Evolutionary conservation across 805 yeast genomes (phyloP).

Genomic region (Wickerhamiella allomyrinae): DNA sequence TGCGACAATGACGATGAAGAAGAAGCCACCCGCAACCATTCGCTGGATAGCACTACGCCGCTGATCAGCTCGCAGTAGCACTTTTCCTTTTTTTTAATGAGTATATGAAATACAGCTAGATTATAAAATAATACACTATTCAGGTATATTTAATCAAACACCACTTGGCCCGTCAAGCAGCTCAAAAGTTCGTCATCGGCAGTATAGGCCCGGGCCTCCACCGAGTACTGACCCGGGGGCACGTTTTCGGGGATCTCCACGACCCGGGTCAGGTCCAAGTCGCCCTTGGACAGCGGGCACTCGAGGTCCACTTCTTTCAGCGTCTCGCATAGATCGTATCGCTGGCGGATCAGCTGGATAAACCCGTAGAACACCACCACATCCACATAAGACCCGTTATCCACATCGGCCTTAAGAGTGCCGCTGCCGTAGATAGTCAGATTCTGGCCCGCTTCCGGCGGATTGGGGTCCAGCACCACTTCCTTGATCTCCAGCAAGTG

Average conservation of each 20-base stretch:
- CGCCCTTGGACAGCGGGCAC: slow-evolving; percentile 71
- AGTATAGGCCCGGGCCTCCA: slow-evolving; percentile 81
- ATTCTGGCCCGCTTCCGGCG: slow-evolving; percentile 76
- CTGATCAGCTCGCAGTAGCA: not conserved
- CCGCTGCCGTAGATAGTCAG: slow-evolving; percentile 72
- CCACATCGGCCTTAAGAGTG: slow-evolving; percentile 36
- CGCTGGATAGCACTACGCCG: slow-evolving; percentile 7
- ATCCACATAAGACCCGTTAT: slow-evolving; percentile 86
- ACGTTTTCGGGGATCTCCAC: slow-evolving; percentile 83
- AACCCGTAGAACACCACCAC: slow-evolving; percentile 88
- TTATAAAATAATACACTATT: not conserved
- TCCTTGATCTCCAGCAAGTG: slow-evolving; percentile 52
- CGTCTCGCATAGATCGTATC: slow-evolving; percentile 87
- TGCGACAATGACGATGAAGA: not conserved
- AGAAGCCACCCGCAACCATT: not conserved
- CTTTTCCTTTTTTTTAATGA: not conserved
- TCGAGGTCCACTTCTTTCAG: slow-evolving; percentile 66
- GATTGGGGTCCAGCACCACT: slow-evolving; percentile 64
- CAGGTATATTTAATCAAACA: slow-evolving; percentile 13
- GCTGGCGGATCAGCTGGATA: slow-evolving; percentile 72
- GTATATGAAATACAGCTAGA: not conserved
- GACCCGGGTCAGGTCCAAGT: slow-evolving; percentile 46
- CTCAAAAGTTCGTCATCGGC: slow-evolving; percentile 68
- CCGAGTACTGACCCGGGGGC: slow-evolving; percentile 88
- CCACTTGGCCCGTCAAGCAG: slow-evolving; percentile 45